Conservation (phyloP, 495 filamentous ascomycete genomes). For the Hypomontagnella submonticulosa region DNA sequence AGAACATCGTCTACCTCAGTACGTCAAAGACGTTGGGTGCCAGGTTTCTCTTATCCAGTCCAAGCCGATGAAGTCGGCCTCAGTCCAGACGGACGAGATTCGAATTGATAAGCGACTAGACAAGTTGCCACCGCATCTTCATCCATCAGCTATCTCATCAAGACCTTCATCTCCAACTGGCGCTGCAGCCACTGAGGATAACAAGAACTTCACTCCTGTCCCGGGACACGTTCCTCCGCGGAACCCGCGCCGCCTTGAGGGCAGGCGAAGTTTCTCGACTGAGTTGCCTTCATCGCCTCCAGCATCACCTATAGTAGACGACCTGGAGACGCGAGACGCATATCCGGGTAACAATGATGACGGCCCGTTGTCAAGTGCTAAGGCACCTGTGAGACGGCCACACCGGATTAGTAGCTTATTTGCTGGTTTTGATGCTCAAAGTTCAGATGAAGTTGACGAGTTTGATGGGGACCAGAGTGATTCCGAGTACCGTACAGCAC, state of each 20-base stretch:
- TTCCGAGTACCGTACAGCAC: constrained; percentile 70
- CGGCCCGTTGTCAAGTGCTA: constrained; percentile 73
- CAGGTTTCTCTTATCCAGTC: constrained; percentile 59
- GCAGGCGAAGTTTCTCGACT: constrained; percentile 54
- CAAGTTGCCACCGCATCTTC: constrained; percentile 79
- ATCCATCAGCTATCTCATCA: constrained; percentile 74
- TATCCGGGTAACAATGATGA: constrained; percentile 89
- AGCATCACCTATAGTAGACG: constrained; percentile 34
- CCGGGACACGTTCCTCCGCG: constrained; percentile 63
- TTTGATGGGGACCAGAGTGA: constrained; percentile 73
- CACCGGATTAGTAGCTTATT: constrained; percentile 85
- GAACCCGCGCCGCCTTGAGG: constrained; percentile 62
- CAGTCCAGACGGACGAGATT: constrained; percentile 92
- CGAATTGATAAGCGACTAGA: constrained; percentile 77
- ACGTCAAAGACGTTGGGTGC: constrained; percentile 66
- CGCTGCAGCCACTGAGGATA: constrained; percentile 45
- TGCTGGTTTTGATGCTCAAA: constrained; percentile 75
- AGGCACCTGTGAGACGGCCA: constrained; percentile 71
- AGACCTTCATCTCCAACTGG: constrained; percentile 62
- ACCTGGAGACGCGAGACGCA: constrained; percentile 65
- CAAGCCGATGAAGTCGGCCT: constrained; percentile 68
- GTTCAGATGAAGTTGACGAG: constrained; percentile 68
- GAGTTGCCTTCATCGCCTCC: constrained; percentile 62
- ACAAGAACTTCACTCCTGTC: constrained; percentile 59
- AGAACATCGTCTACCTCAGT: constrained; percentile 63